Conservation (phyloP, 257 asterid genomes). For the Oldenlandia corymbosa region DNA sequence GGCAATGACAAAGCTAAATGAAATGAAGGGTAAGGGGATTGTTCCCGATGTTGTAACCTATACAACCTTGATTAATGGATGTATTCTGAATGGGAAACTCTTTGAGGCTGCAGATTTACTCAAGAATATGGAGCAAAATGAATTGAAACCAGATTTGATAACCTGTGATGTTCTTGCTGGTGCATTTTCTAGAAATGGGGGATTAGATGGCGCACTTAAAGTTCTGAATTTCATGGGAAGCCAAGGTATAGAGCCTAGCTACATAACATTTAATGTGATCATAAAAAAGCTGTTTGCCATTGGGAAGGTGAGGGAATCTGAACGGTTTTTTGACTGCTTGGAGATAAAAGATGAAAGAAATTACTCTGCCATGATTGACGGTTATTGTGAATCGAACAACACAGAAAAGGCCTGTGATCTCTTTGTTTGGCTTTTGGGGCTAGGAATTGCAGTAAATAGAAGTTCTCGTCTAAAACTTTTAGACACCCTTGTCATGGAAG, state of each 20-base stretch:
- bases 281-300: conserved; percentile 64
- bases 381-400: conserved; percentile 58
- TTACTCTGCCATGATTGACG: conserved; percentile 60
- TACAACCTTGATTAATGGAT: conserved; percentile 72
- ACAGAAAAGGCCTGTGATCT: conserved; percentile 40
- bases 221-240: conserved; percentile 50
- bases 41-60: conserved; percentile 56
- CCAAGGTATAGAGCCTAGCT: conserved; percentile 49
- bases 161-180: conserved; percentile 55
- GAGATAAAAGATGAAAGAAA: conserved; percentile 43
- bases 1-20: conserved; percentile 50
- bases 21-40: conserved; percentile 60
- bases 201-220: conserved; percentile 23
- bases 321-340: conserved; percentile 40
- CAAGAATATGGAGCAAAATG: conserved; percentile 47
- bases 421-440: conserved; percentile 29
- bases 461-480: conserved; percentile 51
- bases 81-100: conserved; percentile 44
- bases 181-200: conserved; percentile 58
- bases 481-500: conserved; percentile 51
- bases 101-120: conserved; percentile 42
- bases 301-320: conserved; percentile 56
- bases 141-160: conserved; percentile 56
- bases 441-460: conserved; percentile 36
- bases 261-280: conserved; percentile 53